Percentiles rank a stretch among this genome's conserved stretches.
Conservation (phyloP, 2,329 filamentous ascomycete genomes). For the Blastomyces gilchristii region DNA sequence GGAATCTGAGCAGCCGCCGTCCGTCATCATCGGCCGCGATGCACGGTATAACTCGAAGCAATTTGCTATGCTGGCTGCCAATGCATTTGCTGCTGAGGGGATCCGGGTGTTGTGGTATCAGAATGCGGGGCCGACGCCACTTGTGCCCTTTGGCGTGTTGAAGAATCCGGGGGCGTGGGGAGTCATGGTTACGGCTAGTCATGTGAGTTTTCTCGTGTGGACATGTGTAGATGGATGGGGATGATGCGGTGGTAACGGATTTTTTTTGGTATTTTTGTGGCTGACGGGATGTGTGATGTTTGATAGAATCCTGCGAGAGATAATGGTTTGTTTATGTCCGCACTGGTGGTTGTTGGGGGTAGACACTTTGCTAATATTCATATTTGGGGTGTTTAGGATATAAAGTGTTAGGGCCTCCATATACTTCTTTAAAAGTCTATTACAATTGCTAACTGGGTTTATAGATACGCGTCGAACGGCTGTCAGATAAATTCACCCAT, state of each 20-base stretch:
- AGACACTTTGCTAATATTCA: slow-evolving; percentile 1
- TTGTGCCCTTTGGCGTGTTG: slow-evolving; percentile 52
- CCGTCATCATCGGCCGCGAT: slow-evolving; percentile 51
- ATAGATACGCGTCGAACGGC: slow-evolving; percentile 51
- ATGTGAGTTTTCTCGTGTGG: slow-evolving; percentile 29
- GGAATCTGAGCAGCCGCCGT: slow-evolving; percentile 18
- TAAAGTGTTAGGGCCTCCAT: slow-evolving; percentile 43
- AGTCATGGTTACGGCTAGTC: slow-evolving; percentile 57
- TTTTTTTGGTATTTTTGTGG: background rate
- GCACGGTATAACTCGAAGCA: slow-evolving; percentile 52
- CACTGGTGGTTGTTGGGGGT: no score
- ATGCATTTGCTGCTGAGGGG: slow-evolving; percentile 48
- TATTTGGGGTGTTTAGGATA: slow-evolving; percentile 36
- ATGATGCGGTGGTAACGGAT: background rate
- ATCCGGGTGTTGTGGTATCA: slow-evolving; percentile 52
- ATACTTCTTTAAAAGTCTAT: background rate
- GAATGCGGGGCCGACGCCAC: slow-evolving; percentile 47
- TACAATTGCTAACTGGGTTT: slow-evolving; percentile 16
- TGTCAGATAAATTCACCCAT: slow-evolving; percentile 56
- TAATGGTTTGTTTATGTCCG: slow-evolving; percentile 36
- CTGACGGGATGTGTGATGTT: background rate
- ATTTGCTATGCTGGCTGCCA: slow-evolving; percentile 51
- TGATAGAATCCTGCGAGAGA: slow-evolving; percentile 49
- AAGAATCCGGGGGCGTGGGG: slow-evolving; percentile 47
- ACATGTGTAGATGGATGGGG: background rate